Percentiles rank a stretch among this genome's conserved stretches.
These are phyloP conservation scores for Pneumocystis murina DNA, from an alignment of 1,139 yeast species.

Conservation along the genomic window DNA sequence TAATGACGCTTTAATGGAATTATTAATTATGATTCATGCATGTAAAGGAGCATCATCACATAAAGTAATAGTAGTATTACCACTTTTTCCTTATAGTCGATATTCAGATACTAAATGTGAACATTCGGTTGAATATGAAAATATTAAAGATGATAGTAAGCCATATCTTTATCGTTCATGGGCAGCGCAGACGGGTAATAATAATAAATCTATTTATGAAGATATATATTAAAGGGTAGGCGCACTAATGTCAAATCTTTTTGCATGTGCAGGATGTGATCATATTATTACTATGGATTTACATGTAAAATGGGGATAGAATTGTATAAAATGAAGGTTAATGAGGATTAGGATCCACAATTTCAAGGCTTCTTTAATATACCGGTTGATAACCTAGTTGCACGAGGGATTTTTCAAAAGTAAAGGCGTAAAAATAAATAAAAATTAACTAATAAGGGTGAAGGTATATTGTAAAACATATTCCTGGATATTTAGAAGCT, in stretches of 20 bases:
- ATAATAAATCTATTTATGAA: slow-evolving; percentile 47
- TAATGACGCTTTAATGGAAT: slow-evolving; percentile 76
- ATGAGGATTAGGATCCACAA: slow-evolving; percentile 97
- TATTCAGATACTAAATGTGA: slow-evolving; percentile 27
- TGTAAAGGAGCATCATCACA: slow-evolving; percentile 93
- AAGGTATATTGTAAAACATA: slow-evolving; percentile 23
- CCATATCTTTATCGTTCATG: too few relatives aligned
- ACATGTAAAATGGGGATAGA: slow-evolving; percentile 85
- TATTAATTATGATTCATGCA: slow-evolving; percentile 83
- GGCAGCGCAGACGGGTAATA: neutral
- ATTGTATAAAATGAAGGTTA: slow-evolving; percentile 32
- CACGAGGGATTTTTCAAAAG: neutral
- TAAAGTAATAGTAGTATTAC: slow-evolving; percentile 86
- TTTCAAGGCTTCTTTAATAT: slow-evolving; percentile 93
- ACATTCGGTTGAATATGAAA: too few relatives aligned
- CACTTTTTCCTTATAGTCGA: slow-evolving; percentile 93
- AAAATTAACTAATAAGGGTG: neutral
- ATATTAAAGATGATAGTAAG: too few relatives aligned
- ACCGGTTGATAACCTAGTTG: slow-evolving; percentile 69
- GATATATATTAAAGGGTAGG: slow-evolving; percentile 97
- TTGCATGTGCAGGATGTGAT: slow-evolving; percentile 90
- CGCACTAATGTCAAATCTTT: slow-evolving; percentile 62
- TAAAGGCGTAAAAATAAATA: neutral
- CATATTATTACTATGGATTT: slow-evolving; percentile 96
- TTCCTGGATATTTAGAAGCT: slow-evolving; percentile 48